These are phyloP conservation scores for Sporopachydermia quercuum DNA, from an alignment of 805 yeast genomes.

Conservation along the genomic window DNA sequence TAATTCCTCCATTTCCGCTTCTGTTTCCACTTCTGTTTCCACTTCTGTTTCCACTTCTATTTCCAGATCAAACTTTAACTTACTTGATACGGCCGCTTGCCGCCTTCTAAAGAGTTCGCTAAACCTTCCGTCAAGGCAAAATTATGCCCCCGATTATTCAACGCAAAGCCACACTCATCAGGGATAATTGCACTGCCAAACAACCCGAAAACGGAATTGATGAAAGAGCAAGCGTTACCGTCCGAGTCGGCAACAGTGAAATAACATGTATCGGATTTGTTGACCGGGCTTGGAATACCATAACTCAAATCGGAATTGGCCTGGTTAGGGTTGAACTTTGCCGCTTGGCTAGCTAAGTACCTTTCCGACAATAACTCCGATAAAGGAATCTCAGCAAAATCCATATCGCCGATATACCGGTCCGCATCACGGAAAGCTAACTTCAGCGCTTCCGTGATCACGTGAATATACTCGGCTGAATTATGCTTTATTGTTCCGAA, in stretches of 20 bases:
- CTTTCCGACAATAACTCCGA: slow-evolving; percentile 29
- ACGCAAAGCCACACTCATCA: slow-evolving; percentile 40
- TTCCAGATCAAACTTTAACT: too few relatives aligned
- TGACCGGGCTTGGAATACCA: slow-evolving; percentile 42
- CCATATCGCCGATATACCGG: slow-evolving; percentile 52
- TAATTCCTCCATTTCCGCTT: too few relatives aligned
- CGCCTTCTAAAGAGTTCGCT: slow-evolving; percentile 48
- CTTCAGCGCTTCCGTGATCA: slow-evolving; percentile 57
- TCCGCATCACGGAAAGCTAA: slow-evolving; percentile 64
- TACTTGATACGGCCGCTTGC: slow-evolving; percentile 69
- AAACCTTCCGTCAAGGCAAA: slow-evolving; percentile 45
- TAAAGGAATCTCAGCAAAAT: slow-evolving; percentile 21
- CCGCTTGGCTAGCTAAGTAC: slow-evolving; percentile 36
- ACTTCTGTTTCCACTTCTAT: too few relatives aligned
- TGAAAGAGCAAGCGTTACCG: slow-evolving; percentile 74
- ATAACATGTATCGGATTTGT: slow-evolving; percentile 58
- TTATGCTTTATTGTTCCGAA: slow-evolving; percentile 33
- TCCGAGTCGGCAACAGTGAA: slow-evolving; percentile 47
- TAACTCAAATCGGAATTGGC: slow-evolving; percentile 28
- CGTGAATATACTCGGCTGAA: slow-evolving; percentile 54
- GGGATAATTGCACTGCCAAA: slow-evolving; percentile 65
- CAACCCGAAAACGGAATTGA: slow-evolving; percentile 53
- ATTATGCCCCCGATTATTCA: slow-evolving; percentile 68
- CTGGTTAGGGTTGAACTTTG: slow-evolving; percentile 25
- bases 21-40: too few relatives aligned